Conservation (phyloP, 441 rosid species). For the Croton laevigatus region DNA sequence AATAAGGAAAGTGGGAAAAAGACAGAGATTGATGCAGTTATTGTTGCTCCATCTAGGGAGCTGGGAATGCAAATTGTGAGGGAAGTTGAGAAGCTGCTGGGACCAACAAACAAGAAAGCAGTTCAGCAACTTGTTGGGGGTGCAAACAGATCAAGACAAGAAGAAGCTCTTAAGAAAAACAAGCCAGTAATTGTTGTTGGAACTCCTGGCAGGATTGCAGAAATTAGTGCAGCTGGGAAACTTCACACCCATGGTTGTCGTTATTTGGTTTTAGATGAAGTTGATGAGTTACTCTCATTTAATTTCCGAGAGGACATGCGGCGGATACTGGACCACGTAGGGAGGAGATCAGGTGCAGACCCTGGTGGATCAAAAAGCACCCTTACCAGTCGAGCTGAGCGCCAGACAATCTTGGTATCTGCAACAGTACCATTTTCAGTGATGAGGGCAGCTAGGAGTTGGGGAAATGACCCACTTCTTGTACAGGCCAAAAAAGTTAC, state of each 20-base stretch:
- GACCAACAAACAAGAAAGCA: constrained; percentile 62
- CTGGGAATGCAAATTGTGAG: constrained; percentile 92
- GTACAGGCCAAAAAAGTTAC: constrained; percentile 67
- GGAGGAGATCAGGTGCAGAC: constrained; percentile 59
- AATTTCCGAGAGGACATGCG: constrained; percentile 86
- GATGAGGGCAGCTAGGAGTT: constrained; percentile 81
- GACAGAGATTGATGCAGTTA: constrained; percentile 70
- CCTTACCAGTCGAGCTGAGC: constrained; percentile 37
- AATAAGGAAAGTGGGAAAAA: constrained; percentile 40
- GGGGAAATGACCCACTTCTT: constrained; percentile 74
- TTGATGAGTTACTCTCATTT: constrained; percentile 85
- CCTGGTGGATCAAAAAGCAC: constrained; percentile 31
- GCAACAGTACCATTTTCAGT: constrained; percentile 90
- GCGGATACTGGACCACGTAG: constrained; percentile 81
- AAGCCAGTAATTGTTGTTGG: constrained; percentile 86
- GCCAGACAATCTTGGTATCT: constrained; percentile 74
- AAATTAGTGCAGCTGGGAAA: constrained; percentile 86
- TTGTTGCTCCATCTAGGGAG: constrained; percentile 93
- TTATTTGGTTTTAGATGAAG: constrained; percentile 82
- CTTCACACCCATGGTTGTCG: constrained; percentile 85
- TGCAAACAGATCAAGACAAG: constrained; percentile 90
- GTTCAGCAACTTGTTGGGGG: constrained; percentile 98
- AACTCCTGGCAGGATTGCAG: constrained; percentile 89
- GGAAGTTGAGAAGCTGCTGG: constrained; percentile 85
- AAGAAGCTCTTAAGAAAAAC: constrained; percentile 90